Evolutionary conservation across 1,284 basidiomycete genomes (phyloP).

Genomic region (Leccinum pachyderme): DNA sequence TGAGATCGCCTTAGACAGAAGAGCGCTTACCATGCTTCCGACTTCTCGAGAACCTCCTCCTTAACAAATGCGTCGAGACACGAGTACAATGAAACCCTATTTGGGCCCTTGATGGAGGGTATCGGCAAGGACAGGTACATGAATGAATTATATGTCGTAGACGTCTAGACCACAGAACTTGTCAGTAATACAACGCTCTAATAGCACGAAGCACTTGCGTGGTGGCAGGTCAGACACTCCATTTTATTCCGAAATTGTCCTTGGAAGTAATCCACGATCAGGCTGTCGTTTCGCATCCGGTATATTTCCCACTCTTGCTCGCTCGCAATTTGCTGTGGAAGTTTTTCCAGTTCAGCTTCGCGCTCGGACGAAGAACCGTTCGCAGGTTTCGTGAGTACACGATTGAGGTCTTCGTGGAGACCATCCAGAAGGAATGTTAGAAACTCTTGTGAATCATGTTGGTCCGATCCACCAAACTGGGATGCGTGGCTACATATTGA

Average conservation of each 20-base stretch:
- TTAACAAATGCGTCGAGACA: slow-evolving; percentile 92
- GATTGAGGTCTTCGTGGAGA: slow-evolving; percentile 95
- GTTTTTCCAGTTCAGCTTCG: slow-evolving; percentile 83
- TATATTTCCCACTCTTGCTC: slow-evolving; percentile 94
- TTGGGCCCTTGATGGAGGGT: slow-evolving; percentile 59
- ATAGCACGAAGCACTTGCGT: slow-evolving; percentile 47
- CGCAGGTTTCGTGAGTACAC: slow-evolving; percentile 77
- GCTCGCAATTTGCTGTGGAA: slow-evolving; percentile 88
- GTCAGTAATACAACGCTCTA: slow-evolving; percentile 8
- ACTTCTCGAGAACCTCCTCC: slow-evolving; percentile 89
- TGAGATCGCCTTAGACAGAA: neutral
- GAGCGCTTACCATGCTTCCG: slow-evolving; percentile 83
- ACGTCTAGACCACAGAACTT: slow-evolving; percentile 62
- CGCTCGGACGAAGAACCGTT: slow-evolving; percentile 77
- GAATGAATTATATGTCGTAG: slow-evolving; percentile 96
- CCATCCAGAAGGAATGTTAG: slow-evolving; percentile 93
- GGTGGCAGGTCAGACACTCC: slow-evolving; percentile 87
- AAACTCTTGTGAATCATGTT: slow-evolving; percentile 98
- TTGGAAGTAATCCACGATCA: slow-evolving; percentile 97
- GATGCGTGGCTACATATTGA: slow-evolving; percentile 84
- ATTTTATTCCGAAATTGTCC: slow-evolving; percentile 93
- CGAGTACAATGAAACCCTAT: slow-evolving; percentile 73
- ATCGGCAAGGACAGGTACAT: slow-evolving; percentile 95
- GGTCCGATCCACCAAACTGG: slow-evolving; percentile 88
- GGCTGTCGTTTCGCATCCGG: slow-evolving; percentile 86